Evolutionary conservation across 306 rosid species (phyloP).

Genomic region (Gillenia trifoliata): DNA sequence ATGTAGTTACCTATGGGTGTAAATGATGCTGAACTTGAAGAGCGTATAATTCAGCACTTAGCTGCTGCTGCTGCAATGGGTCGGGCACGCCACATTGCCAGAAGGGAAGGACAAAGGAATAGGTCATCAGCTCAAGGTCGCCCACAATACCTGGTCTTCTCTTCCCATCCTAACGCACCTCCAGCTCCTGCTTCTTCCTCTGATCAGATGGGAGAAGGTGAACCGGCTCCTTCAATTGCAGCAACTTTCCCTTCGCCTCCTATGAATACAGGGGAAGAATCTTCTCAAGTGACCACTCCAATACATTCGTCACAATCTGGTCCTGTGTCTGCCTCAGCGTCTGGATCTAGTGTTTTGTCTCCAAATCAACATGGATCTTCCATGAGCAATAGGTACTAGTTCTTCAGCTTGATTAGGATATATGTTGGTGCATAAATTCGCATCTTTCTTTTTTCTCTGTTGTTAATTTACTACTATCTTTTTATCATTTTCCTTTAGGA

Average conservation of each 20-base stretch:
- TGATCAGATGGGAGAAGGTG: slow-evolving; percentile 61
- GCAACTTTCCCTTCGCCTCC: slow-evolving; percentile 37
- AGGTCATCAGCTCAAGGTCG: slow-evolving; percentile 87
- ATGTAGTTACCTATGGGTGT: slow-evolving; percentile 89
- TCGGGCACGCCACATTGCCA: slow-evolving; percentile 83
- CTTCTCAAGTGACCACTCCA: slow-evolving; percentile 38
- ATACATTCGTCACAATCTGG: slow-evolving; percentile 42
- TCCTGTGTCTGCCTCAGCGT: slow-evolving; percentile 52
- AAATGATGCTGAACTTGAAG: slow-evolving; percentile 91
- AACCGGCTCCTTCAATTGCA: slow-evolving; percentile 45
- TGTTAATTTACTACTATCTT: background rate
- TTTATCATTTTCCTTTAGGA: slow-evolving; percentile 28
- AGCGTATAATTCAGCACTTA: slow-evolving; percentile 89
- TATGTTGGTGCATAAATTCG: background rate
- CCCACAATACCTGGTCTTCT: slow-evolving; percentile 77
- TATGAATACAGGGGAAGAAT: slow-evolving; percentile 48
- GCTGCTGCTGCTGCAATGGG: slow-evolving; percentile 99
- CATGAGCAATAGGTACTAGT: slow-evolving; percentile 37
- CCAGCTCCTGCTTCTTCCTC: slow-evolving; percentile 59
- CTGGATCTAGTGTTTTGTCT: slow-evolving; percentile 47
- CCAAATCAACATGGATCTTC: slow-evolving; percentile 53
- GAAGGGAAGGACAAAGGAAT: slow-evolving; percentile 89
- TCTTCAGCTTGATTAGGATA: slow-evolving; percentile 9
- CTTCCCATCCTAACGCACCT: slow-evolving; percentile 69
- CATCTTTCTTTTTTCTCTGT: background rate